Conservation (phyloP, 2,329 filamentous ascomycete species). For the Pseudogymnoascus verrucosus region DNA sequence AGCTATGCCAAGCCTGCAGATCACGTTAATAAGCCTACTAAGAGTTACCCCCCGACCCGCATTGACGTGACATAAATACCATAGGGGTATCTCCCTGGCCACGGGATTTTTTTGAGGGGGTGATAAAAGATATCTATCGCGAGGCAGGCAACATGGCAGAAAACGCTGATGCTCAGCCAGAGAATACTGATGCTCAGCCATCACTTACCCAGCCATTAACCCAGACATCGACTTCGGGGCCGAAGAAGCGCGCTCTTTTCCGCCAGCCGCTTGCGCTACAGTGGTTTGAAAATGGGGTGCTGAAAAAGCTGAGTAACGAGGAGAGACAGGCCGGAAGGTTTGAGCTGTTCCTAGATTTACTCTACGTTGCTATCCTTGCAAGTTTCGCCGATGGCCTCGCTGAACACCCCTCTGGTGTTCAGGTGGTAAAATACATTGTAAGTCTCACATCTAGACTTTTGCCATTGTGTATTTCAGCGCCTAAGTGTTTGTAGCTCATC, state of each 20-base stretch:
- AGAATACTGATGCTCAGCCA: background rate
- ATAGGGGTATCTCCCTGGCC: background rate
- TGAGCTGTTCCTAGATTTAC: conserved; percentile 42
- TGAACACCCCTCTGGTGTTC: conserved; percentile 36
- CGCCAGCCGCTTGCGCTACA: conserved; percentile 15
- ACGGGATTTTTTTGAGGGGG: background rate
- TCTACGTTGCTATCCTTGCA: conserved; percentile 43
- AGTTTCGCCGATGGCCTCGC: conserved; percentile 42
- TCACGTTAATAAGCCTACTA: conserved; percentile 6
- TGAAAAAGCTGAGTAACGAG: conserved; percentile 12
- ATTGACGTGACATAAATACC: background rate
- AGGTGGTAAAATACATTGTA: conserved; percentile 38
- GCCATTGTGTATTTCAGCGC: background rate
- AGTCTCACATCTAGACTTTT: background rate
- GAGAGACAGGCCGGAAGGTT: conserved; percentile 29
- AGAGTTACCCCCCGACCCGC: background rate
- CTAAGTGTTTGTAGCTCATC: conserved; percentile 28
- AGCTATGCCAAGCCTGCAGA: background rate
- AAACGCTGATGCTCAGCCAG: background rate
- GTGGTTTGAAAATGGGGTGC: conserved; percentile 14
- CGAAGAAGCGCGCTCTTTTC: conserved; percentile 11
- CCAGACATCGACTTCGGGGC: background rate
- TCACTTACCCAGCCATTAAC: too few species aligned
- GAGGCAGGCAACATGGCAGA: background rate
- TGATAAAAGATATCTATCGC: background rate